Percentiles rank a stretch among this genome's conserved stretches.
Evolutionary conservation across 2,329 filamentous ascomycete genomes (phyloP).

Genomic region (Venturia carpophila): DNA sequence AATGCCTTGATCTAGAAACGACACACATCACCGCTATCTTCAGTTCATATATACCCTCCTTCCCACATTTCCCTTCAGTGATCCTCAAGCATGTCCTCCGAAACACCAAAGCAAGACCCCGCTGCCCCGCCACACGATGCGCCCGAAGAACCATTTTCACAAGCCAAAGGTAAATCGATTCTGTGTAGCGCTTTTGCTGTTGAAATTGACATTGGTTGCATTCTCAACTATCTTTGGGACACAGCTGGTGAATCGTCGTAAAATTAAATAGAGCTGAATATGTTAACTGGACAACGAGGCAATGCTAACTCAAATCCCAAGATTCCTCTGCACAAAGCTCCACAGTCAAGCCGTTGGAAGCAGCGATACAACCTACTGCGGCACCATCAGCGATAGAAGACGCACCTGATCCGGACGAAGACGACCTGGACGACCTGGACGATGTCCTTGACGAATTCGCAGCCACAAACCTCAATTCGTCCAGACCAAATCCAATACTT

Average conservation of each 20-base stretch:
- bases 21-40: neutral
- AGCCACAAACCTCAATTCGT: slow-evolving; percentile 50
- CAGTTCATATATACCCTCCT: neutral
- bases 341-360: neutral
- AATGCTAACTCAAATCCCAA: neutral
- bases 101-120: slow-evolving; percentile 6
- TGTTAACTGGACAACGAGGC: neutral
- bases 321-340: neutral
- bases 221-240: neutral
- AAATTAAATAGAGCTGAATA: neutral
- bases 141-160: neutral
- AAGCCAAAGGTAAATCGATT: neutral
- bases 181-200: neutral
- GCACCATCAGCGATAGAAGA: slow-evolving; percentile 24
- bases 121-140: slow-evolving; percentile 10
- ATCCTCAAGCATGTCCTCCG: neutral
- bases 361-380: slow-evolving; percentile 4
- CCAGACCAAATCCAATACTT: slow-evolving; percentile 28
- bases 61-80: neutral
- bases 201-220: neutral
- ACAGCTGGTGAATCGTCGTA: neutral
- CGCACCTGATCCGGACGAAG: slow-evolving; percentile 84
- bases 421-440: slow-evolving; percentile 85
- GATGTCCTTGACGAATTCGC: slow-evolving; percentile 92
- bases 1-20: neutral